A percentile compares a stretch with the other conserved stretches of the same genome.
Conservation (phyloP, 352 stramenopile genomes). For the Pythium rishiriense region DNA sequence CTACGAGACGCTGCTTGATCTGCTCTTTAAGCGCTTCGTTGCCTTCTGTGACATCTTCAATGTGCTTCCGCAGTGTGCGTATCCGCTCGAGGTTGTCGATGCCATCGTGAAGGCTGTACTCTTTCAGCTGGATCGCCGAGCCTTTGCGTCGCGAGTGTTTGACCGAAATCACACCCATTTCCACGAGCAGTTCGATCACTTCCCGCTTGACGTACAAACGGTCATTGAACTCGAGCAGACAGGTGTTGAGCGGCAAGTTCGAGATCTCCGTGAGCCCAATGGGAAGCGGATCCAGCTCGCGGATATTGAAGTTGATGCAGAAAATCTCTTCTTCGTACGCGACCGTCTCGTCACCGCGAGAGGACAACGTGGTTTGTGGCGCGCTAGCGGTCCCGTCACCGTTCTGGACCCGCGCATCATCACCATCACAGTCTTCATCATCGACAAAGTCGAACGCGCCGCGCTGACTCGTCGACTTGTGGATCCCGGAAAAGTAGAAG, state of each 20-base stretch:
- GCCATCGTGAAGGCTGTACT: conserved; percentile 73
- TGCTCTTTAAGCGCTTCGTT: conserved; percentile 55
- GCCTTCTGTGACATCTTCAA: conserved; percentile 40
- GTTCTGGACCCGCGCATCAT: neutral
- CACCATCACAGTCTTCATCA: conserved; percentile 16
- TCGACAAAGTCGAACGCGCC: conserved; percentile 22
- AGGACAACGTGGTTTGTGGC: neutral
- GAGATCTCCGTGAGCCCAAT: conserved; percentile 55
- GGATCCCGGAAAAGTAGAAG: conserved; percentile 18
- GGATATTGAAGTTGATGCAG: conserved; percentile 57
- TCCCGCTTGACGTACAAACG: conserved; percentile 70
- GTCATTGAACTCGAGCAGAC: conserved; percentile 74
- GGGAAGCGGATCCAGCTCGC: conserved; percentile 69
- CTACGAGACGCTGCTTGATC: conserved; percentile 47
- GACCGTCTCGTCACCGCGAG: neutral
- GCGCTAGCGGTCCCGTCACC: neutral
- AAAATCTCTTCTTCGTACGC: conserved; percentile 54
- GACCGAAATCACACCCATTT: conserved; percentile 60
- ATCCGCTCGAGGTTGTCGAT: conserved; percentile 71
- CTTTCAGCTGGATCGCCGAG: conserved; percentile 74
- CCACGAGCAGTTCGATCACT: conserved; percentile 63
- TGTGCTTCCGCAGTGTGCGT: conserved; percentile 46
- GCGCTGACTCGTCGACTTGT: conserved; percentile 6
- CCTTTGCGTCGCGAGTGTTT: conserved; percentile 76
- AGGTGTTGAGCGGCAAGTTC: conserved; percentile 81